phyloP scores from a whole-genome alignment of 208 protist species.

The Strigomonas galati region DNA sequence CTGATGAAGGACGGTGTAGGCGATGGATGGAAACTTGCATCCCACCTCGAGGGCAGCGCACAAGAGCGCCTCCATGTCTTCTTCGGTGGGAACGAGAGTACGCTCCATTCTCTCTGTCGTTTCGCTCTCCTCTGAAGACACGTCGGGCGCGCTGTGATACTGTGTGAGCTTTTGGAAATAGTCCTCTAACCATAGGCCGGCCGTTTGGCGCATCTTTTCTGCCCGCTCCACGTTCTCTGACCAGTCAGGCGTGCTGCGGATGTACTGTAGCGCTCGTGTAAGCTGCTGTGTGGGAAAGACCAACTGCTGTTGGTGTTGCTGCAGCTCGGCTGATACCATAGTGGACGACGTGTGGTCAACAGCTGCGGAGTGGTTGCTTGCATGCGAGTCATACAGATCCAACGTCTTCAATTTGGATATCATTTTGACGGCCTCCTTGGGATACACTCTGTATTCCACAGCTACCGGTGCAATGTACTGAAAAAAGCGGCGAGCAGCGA shows the following conservation, averaged over 20 bases:
- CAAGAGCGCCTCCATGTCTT: conserved; percentile 34
- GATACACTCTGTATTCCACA: neutral
- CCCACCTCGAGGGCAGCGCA: conserved; percentile 21
- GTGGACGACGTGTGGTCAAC: too few species aligned
- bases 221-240: neutral
- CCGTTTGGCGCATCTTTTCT: neutral
- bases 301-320: neutral
- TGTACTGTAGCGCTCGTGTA: neutral
- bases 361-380: too few species aligned
- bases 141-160: neutral
- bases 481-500: neutral
- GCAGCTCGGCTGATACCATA: too few species aligned
- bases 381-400: too few species aligned
- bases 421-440: neutral
- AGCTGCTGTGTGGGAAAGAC: neutral
- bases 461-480: neutral
- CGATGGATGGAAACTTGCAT: conserved; percentile 13
- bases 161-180: neutral
- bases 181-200: neutral
- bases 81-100: conserved; percentile 18
- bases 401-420: neutral
- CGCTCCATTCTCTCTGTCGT: neutral
- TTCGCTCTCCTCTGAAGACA: neutral
- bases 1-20: neutral
- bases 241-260: neutral